Evolutionary conservation across 2,329 filamentous ascomycete species (phyloP).

Genomic region (Botrytis cinerea): DNA sequence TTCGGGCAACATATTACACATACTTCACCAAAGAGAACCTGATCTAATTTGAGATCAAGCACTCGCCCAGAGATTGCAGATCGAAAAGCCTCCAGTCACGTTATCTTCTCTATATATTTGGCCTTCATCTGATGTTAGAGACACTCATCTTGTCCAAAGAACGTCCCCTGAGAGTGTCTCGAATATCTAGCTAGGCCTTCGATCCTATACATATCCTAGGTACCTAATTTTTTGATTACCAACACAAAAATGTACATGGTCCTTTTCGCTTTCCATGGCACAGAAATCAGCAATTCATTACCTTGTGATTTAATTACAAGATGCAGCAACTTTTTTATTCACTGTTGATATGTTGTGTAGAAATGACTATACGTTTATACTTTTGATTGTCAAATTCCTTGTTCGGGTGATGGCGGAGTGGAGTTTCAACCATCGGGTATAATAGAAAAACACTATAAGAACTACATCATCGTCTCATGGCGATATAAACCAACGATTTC

Average conservation of each 20-base stretch:
- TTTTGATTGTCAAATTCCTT: too few relatives aligned
- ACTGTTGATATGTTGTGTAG: not conserved
- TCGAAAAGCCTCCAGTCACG: not conserved
- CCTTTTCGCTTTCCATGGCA: not conserved
- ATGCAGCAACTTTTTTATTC: not conserved
- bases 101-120: not conserved
- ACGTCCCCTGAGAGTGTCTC: not conserved
- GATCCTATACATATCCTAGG: not conserved
- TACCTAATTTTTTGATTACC: not conserved
- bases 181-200: not conserved
- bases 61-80: not conserved
- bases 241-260: not conserved
- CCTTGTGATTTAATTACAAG: not conserved
- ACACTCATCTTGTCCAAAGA: not conserved
- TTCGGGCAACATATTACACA: conserved; percentile 19
- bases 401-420: not conserved
- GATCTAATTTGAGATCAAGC: conserved; percentile 1
- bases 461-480: not conserved
- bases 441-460: not conserved
- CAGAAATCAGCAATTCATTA: not conserved
- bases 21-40: not conserved
- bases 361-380: not conserved
- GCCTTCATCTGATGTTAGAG: not conserved
- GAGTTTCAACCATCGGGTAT: not conserved
- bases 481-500: not conserved